Evolutionary conservation across 2,329 filamentous ascomycete genomes (phyloP), one percentile per base, ranked within the genome.

Genomic region (Paracoccidioides brasiliensis): DNA sequence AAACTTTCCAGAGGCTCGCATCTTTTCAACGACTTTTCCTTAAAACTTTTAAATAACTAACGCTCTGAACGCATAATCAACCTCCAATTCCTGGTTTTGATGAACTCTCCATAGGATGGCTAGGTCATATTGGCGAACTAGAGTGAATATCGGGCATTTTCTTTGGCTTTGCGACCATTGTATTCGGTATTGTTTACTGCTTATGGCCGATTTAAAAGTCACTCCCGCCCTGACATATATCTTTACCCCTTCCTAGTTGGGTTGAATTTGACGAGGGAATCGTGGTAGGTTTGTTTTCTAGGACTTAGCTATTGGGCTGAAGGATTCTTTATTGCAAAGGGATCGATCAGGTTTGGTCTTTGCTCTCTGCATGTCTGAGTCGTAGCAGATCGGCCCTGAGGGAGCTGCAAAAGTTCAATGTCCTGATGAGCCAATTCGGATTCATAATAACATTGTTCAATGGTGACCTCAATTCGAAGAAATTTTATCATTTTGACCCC

Each of bases 101-200:
- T 30, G n/a, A 42, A 52, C 30, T 37, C 50, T 59, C 63, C 61
- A 72, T 70, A 70, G 70, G 68, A 69, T 74, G 70, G 71, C 59
- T 63, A 67, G 72, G 72, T 74, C 72, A 74, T 74, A 74, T 74
- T 74, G 70, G 71, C 72, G 72, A 69, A 72, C 72, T 64, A 73
- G 71, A 74, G 60, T 63, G 63, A 72, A 53, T 38, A 53, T 44
- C 38, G 46, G 35, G 14, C 45, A 35, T 38, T 58, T 42, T 54
- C 44, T 52, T 40, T 56, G 57, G 28, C 54, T 57, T 57, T 55
- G 54, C 57, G 63, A 64, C 59, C 63, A 63, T 53, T 54, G 57
- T 64, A 49, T 63, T 69, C 61, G 65, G 60, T 67, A 69, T 57
- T 62, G 62, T 64, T 58, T 66, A 65, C 62, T 66, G 60, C 58